Evolutionary conservation across 2,329 filamentous ascomycete genomes (phyloP), one percentile per base, ranked within the genome.

Genomic region (Ophiosphaerella korrae): DNA sequence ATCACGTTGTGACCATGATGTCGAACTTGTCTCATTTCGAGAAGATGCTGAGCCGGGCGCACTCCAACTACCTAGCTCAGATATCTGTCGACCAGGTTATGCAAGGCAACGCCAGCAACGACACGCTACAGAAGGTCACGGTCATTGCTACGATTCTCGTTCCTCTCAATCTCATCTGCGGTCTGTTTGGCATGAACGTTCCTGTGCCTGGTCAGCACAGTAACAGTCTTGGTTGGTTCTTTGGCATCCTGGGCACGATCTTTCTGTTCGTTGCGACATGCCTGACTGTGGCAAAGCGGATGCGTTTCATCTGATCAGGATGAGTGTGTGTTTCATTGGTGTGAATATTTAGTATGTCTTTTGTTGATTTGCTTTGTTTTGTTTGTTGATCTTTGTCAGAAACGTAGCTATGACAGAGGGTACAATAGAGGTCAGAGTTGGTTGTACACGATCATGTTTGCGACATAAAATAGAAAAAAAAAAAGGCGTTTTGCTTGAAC

Each of bases 1-100:
- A 99, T 76, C 94, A 99, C 82, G 93, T 99, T 45, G 91, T 99
- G 52, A 99, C 94, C 39, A 97, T 97, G 93, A 96, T 96, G 84
- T 94, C 90, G 62, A 99, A 96, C 75, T 76, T 99, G 64, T 86
- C 86, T 1, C 94, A 99, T 72, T 97, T 96, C 63, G 94, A 99
- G 74, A 97, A 97, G 81, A 97, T 99, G 83, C 83, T 99, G 42
- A 92, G 89, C 24, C 88, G 94, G 18, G 89, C 90, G 2, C 94
- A 99, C 78, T 90, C 89, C 79, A 99, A 97, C 74, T 97, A 99
- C 70, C 83, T 99, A 33, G 93, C 94, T 1, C 94, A 97, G 70
- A 85, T 97, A 55, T 93, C 89, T 34, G 92, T 97, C 64, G 91
- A 95, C 73, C 93, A 90, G 74, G 90, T 96, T 65, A 85, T 88